phyloP scores from a whole-genome alignment of 345 rosid species.

The Brassica cretica region DNA sequence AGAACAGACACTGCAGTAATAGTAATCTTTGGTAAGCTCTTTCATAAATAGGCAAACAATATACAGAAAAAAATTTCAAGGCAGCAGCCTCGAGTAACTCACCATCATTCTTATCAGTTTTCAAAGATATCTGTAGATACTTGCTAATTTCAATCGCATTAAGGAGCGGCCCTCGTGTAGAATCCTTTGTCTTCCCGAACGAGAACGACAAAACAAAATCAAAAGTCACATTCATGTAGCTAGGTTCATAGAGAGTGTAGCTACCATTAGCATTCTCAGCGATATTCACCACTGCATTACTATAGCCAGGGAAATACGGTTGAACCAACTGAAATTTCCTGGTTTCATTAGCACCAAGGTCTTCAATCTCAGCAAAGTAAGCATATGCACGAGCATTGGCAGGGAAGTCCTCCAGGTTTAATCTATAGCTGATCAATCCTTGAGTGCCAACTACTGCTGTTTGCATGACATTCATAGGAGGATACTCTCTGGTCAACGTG shows the following conservation, averaged over 20 bases:
- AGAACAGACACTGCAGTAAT: conserved; percentile 60
- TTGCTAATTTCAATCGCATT: conserved; percentile 92
- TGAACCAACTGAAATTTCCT: conserved; percentile 69
- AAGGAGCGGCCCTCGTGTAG: conserved; percentile 79
- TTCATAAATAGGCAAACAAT: background rate
- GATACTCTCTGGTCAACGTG: conserved; percentile 75
- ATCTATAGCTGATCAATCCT: conserved; percentile 69
- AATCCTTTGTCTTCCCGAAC: conserved; percentile 73
- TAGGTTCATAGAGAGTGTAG: conserved; percentile 88
- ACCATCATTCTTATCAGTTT: conserved; percentile 68
- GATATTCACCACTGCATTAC: conserved; percentile 93
- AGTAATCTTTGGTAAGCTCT: conserved; percentile 17
- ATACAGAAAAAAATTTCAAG: background rate
- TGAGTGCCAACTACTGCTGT: conserved; percentile 90
- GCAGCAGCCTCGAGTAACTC: conserved; percentile 33
- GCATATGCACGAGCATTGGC: conserved; percentile 94
- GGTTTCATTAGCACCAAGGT: conserved; percentile 64
- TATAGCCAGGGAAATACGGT: conserved; percentile 72
- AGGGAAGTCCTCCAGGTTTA: conserved; percentile 92
- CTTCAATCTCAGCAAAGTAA: conserved; percentile 91
- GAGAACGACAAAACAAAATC: conserved; percentile 75
- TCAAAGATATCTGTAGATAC: conserved; percentile 67
- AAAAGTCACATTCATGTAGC: conserved; percentile 89
- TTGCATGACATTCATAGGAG: conserved; percentile 98
- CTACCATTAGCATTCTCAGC: conserved; percentile 94